Conservation (phyloP, 1,139 yeast genomes). For the Hansenula sp. region DNA sequence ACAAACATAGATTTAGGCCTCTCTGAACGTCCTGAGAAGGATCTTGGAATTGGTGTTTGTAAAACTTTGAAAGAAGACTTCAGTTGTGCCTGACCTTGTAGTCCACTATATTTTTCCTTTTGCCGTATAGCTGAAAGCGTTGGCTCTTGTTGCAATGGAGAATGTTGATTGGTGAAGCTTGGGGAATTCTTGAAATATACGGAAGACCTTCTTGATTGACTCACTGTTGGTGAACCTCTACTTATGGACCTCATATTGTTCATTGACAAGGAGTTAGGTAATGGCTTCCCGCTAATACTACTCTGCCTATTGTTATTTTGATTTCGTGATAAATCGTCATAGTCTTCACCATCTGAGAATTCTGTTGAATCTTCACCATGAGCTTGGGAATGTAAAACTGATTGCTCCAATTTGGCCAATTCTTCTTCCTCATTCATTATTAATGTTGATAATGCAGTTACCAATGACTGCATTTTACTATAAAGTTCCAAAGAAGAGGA, state of each 20-base stretch:
- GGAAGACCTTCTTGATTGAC: not conserved
- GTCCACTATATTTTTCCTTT: not conserved
- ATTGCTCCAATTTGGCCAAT: not conserved
- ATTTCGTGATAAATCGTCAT: not conserved
- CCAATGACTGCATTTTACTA: slow-evolving; percentile 26
- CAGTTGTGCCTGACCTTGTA: not conserved
- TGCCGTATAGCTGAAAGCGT: not conserved
- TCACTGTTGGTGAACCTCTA: not conserved
- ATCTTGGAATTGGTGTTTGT: slow-evolving; percentile 18
- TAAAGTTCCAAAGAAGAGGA: slow-evolving; percentile 21
- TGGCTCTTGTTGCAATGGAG: not conserved
- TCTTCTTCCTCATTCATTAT: slow-evolving; percentile 23
- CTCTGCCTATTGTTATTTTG: no score
- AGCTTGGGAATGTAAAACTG: not conserved
- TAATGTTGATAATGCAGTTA: slow-evolving; percentile 25
- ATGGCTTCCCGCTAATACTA: no score
- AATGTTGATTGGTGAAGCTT: not conserved
- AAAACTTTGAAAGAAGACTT: slow-evolving; percentile 7
- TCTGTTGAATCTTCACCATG: slow-evolving; percentile 6
- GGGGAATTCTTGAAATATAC: not conserved
- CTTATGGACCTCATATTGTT: not conserved
- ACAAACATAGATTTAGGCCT: slow-evolving; percentile 4
- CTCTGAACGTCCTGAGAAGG: slow-evolving; percentile 10
- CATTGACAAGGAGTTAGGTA: not conserved
- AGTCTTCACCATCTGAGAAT: slow-evolving; percentile 16